These are phyloP conservation scores for Fraxinus excelsior DNA, from an alignment of 257 asterid species.

Conservation along the genomic window DNA sequence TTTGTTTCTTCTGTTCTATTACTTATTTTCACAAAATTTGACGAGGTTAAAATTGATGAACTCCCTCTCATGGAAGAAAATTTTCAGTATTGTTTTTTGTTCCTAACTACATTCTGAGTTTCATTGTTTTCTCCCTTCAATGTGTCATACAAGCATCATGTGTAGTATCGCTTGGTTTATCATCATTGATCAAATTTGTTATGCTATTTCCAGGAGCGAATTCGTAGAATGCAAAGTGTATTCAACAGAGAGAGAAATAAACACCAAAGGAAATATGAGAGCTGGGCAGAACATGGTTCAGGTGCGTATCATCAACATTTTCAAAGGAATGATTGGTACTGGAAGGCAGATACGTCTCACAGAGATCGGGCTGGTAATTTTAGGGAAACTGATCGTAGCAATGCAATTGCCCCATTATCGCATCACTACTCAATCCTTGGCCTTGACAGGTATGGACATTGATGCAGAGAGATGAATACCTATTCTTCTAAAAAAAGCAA, in stretches of 20 bases:
- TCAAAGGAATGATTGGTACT: slow-evolving; percentile 98
- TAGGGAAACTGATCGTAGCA: slow-evolving; percentile 56
- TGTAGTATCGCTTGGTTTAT: slow-evolving; percentile 5
- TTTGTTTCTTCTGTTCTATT: not conserved
- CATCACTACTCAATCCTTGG: slow-evolving; percentile 92
- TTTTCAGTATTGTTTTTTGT: not conserved
- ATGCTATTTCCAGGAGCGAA: slow-evolving; percentile 70
- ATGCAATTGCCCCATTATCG: slow-evolving; percentile 52
- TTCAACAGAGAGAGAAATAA: slow-evolving; percentile 89
- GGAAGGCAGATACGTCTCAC: slow-evolving; percentile 73
- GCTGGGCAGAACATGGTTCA: slow-evolving; percentile 77
- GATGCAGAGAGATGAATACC: not conserved
- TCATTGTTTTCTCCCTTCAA: not conserved
- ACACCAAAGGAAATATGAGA: slow-evolving; percentile 67
- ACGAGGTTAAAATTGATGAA: not conserved
- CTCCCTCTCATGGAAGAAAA: not conserved
- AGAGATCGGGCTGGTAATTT: slow-evolving; percentile 53
- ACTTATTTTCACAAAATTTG: not conserved
- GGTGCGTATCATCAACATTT: slow-evolving; percentile 75
- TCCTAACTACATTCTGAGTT: not conserved
- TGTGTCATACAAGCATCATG: slow-evolving; percentile 3
- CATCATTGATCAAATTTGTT: not conserved
- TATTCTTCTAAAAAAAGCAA: not conserved
- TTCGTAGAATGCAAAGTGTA: slow-evolving; percentile 91
- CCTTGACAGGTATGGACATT: slow-evolving; percentile 74